A percentile compares a stretch with the other conserved stretches of the same genome.
Evolutionary conservation across 352 stramenopile genomes (phyloP).

Genomic region (Globisporangium alternatum): DNA sequence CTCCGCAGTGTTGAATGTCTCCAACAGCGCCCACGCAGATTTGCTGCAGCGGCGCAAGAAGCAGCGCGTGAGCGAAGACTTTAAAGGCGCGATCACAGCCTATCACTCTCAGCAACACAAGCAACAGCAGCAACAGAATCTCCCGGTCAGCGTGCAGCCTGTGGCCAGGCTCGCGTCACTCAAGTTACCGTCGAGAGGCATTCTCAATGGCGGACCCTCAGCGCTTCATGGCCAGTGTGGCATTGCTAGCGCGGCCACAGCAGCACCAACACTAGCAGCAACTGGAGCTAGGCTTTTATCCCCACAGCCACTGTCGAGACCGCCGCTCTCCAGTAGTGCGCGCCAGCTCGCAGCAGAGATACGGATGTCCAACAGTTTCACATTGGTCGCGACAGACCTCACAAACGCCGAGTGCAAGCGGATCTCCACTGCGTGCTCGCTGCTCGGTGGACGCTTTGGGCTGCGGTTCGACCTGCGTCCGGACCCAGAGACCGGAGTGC

Average conservation of each 20-base stretch:
- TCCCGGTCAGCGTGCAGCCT: neutral
- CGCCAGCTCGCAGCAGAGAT: slow-evolving; percentile 10
- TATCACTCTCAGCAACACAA: slow-evolving; percentile 33
- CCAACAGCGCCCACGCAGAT: neutral
- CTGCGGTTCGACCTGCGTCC: slow-evolving; percentile 66
- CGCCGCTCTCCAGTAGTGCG: slow-evolving; percentile 13
- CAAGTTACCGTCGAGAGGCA: slow-evolving; percentile 7
- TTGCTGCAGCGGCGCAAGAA: slow-evolving; percentile 15
- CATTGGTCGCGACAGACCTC: slow-evolving; percentile 67
- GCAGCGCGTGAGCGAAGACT: slow-evolving; percentile 48
- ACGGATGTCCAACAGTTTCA: slow-evolving; percentile 24
- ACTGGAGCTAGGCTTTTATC: neutral
- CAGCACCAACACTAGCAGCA: neutral
- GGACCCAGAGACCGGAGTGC: slow-evolving; percentile 34
- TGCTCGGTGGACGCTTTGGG: slow-evolving; percentile 67
- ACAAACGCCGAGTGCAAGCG: slow-evolving; percentile 47
- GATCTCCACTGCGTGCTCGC: slow-evolving; percentile 52
- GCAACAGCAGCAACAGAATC: neutral
- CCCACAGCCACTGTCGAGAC: neutral
- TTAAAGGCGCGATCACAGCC: slow-evolving; percentile 38
- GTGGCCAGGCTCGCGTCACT: slow-evolving; percentile 2
- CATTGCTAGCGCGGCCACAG: neutral
- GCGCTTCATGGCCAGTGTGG: neutral
- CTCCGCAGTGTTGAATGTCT: neutral
- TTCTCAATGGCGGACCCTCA: slow-evolving; percentile 12